phyloP scores from a whole-genome alignment of 106 monocot species.

The Dendrobium nobile region DNA sequence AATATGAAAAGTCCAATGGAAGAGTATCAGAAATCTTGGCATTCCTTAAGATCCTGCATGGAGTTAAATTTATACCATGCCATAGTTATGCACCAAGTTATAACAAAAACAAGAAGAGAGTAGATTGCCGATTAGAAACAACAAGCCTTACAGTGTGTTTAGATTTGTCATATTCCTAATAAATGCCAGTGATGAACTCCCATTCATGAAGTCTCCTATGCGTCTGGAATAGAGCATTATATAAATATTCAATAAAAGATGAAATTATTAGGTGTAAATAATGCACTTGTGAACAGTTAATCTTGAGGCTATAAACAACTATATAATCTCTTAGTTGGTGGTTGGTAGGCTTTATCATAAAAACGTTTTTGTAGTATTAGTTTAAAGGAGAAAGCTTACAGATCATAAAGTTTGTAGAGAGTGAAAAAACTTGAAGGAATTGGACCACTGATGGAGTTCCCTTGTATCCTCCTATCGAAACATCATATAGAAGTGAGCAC shows the following conservation, averaged over 20 bases:
- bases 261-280: not conserved
- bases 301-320: too few species aligned
- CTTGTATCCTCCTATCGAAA: conserved; percentile 59
- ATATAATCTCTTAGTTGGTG: too few species aligned
- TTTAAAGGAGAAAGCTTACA: conserved; percentile 16
- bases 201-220: conserved; percentile 63
- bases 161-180: conserved; percentile 64
- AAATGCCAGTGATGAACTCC: conserved; percentile 63
- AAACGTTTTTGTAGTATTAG: too few species aligned
- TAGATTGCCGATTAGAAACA: not conserved
- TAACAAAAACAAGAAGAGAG: not conserved
- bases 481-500: not conserved
- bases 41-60: conserved; percentile 63
- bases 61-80: not conserved
- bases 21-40: conserved; percentile 54
- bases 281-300: too few species aligned
- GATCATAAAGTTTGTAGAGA: conserved; percentile 30
- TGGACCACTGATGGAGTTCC: conserved; percentile 69
- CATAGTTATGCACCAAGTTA: conserved; percentile 3
- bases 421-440: conserved; percentile 51
- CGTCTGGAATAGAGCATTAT: conserved; percentile 31
- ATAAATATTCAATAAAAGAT: not conserved
- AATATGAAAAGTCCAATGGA: conserved; percentile 35
- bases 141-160: conserved; percentile 45
- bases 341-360: too few species aligned